phyloP scores from a whole-genome alignment of 306 rosid species.

The Begonia peltatifolia region DNA sequence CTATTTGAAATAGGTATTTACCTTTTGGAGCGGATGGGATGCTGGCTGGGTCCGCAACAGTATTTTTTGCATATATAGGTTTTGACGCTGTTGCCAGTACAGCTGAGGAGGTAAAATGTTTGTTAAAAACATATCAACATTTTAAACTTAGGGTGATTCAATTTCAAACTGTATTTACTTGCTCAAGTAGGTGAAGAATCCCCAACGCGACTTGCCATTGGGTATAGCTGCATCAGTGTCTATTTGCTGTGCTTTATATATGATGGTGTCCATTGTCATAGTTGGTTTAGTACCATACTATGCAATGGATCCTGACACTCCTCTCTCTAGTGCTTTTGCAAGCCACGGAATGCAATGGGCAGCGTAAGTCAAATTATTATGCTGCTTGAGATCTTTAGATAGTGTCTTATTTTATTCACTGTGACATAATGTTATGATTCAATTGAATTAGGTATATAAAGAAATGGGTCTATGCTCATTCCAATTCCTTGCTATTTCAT shows the following conservation, averaged over 20 bases:
- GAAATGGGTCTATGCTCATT: no score
- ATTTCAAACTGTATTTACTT: neutral
- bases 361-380: constrained; percentile 35
- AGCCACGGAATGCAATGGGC: constrained; percentile 83
- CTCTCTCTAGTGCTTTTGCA: constrained; percentile 80
- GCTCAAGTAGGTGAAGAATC: constrained; percentile 67
- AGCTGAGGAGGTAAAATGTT: constrained; percentile 67
- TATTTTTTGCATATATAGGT: constrained; percentile 88
- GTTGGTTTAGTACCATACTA: constrained; percentile 90
- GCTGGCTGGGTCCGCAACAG: constrained; percentile 97
- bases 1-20: constrained; percentile 37
- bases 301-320: constrained; percentile 85
- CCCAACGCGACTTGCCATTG: constrained; percentile 80
- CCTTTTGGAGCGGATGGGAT: constrained; percentile 87
- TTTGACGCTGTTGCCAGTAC: constrained; percentile 89
- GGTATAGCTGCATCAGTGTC: constrained; percentile 66
- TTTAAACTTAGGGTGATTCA: no score
- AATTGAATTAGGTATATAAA: no score
- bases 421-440: no score
- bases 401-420: no score
- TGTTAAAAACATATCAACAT: no score
- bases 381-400: no score
- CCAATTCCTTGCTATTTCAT: no score
- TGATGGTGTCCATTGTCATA: constrained; percentile 70
- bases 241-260: constrained; percentile 73